phyloP scores from a whole-genome alignment of 495 filamentous ascomycete species.

The Penicillium samsonianum region DNA sequence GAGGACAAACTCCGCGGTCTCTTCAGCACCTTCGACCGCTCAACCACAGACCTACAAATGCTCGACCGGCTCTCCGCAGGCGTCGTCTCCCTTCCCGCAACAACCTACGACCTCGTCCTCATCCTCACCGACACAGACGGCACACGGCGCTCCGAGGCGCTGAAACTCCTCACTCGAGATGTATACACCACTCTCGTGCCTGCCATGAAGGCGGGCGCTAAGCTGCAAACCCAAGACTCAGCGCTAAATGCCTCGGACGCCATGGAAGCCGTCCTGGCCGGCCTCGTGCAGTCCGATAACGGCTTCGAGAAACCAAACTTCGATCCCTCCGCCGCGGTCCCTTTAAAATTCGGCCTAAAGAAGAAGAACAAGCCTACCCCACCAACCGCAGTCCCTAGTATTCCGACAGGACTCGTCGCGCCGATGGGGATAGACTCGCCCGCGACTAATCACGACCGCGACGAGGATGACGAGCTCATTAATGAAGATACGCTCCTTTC shows the following conservation, averaged over 20 bases:
- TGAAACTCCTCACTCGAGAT: constrained; percentile 62
- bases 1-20: constrained; percentile 59
- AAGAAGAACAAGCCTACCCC: constrained; percentile 54
- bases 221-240: constrained; percentile 69
- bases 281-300: constrained; percentile 62
- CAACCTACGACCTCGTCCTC: constrained; percentile 81
- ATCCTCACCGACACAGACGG: constrained; percentile 78
- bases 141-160: constrained; percentile 57
- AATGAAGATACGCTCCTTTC: constrained; percentile 85
- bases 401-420: constrained; percentile 51
- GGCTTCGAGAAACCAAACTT: constrained; percentile 75
- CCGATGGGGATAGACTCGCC: constrained; percentile 31
- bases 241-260: constrained; percentile 48
- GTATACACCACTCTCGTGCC: constrained; percentile 67
- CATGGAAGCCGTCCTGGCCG: constrained; percentile 78
- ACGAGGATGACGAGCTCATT: constrained; percentile 78
- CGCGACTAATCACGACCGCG: constrained; percentile 29
- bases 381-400: constrained; percentile 28
- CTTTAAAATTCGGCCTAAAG: constrained; percentile 68
- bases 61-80: constrained; percentile 88
- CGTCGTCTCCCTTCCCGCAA: constrained; percentile 71
- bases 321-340: constrained; percentile 62
- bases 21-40: constrained; percentile 66
- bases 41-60: constrained; percentile 90
- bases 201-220: constrained; percentile 70